Evolutionary conservation across 2,329 filamentous ascomycete species (phyloP).

Genomic region (Mycosphaerella sp.): DNA sequence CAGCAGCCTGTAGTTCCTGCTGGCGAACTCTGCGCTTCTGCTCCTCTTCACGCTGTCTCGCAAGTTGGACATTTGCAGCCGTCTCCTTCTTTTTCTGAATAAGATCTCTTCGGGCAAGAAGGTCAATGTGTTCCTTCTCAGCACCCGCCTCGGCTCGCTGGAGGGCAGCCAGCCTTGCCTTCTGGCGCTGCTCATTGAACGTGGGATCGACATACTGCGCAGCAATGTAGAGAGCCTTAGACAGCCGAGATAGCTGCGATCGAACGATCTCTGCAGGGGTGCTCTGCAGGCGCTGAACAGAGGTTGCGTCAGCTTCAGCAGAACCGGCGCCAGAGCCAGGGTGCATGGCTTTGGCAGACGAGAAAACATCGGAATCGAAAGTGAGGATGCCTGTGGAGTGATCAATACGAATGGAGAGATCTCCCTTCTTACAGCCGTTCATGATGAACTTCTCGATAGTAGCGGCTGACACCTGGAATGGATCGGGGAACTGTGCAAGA

Average conservation of each 20-base stretch:
- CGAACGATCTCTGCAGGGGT: constrained; percentile 97
- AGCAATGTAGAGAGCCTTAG: constrained; percentile 84
- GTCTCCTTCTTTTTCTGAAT: constrained; percentile 98
- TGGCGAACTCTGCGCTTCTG: constrained; percentile 79
- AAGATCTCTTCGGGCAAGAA: constrained; percentile 75
- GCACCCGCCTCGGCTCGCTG: constrained; percentile 77
- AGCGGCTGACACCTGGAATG: constrained; percentile 82
- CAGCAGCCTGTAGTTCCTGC: constrained; percentile 82
- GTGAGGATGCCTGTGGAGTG: constrained; percentile 92
- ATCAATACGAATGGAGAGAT: constrained; percentile 91
- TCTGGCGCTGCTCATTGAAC: constrained; percentile 74
- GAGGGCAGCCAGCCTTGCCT: constrained; percentile 73
- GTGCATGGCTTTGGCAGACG: constrained; percentile 87
- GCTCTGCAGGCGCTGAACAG: constrained; percentile 91
- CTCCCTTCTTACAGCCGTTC: constrained; percentile 99
- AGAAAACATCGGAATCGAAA: constrained; percentile 98
- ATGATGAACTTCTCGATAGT: constrained; percentile 99
- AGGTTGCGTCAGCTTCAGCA: constrained; percentile 74
- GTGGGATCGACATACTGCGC: constrained; percentile 92
- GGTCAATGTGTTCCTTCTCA: constrained; percentile 85
- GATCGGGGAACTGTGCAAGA: constrained; percentile 91
- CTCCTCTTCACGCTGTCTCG: constrained; percentile 87
- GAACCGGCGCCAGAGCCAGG: constrained; percentile 78
- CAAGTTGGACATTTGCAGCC: constrained; percentile 79
- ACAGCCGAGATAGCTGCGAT: constrained; percentile 84